Base-by-base conservation (phyloP, 1,284 basidiomycete species). In the Austroboletus novae-zelandiae region DNA sequence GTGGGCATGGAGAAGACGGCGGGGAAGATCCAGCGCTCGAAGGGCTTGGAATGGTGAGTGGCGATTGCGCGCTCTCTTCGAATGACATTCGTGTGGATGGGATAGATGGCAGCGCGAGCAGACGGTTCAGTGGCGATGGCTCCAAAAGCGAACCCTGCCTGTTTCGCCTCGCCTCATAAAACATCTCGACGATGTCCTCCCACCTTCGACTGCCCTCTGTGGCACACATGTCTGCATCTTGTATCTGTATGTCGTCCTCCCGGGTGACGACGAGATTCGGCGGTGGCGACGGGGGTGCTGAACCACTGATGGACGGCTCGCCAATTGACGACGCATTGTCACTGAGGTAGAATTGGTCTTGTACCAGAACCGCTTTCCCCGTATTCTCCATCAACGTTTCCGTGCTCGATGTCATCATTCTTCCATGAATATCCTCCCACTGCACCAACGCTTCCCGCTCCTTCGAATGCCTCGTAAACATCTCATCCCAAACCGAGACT, bases 401-500 rank as follows among this genome's bases (percentile, higher is more conserved):
- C 49, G 53, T 62, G 54, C 73, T 74, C 20, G 59, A 52, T 25
- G 64, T 57, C 35, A 25, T 58, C 2, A 62, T n/a, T 34, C 54
- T 50, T 11, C 57, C 54, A 2, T 63, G 59, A 29, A 51, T 57
- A 37, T 73, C 71, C 42, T 86, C 80, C 75, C 78, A 77, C 13
- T 60, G 66, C 39, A 84, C 52, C 27, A 86, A 64, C 49, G 80
- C 78, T 53, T 83, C 78, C 37, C 76, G 71, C 64, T 86, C 84
- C 42, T 68, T 66, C 51, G 79, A 71, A 58, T 87, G 84, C 32
- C 85, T 71, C 25, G 60, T 56, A 45, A 87, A 72, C 50, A 87
- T 69, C 59, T 83, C 83, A 50, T 86, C 84, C 85, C 85, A 87
- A 9, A 79, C 58, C 2, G 73, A 73, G 31, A 62, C 58, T 1